Evolutionary conservation across 164 flowering plant genomes (phyloP), one percentile per base, ranked within the genome.

Genomic region (Taxillus chinensis): DNA sequence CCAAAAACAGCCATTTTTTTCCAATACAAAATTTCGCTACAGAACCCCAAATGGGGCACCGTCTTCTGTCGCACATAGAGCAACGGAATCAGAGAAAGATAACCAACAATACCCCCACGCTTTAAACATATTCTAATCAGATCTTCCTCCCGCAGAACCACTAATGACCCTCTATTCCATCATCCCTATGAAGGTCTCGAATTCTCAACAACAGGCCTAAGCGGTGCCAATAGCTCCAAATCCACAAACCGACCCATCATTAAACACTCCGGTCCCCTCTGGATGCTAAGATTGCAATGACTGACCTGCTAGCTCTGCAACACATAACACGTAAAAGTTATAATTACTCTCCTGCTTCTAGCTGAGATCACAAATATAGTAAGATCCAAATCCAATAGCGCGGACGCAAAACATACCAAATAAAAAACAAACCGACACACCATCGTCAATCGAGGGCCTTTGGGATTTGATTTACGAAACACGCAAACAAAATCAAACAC

Each of bases 1-100:
- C 97, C 87, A 12, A 82, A 81, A 70, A 82, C 66, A 45, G 90
- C 90, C 90, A 82, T 82, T 42, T 43, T 27, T 67, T 59, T 50
- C 39, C 17, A 53, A 37, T 46, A 61, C 15, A 39, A 69, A 14
- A 3, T 15, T 59, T 39, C 27, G 14, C 59, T 57, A 27, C 27
- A 27, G 27, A 8, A 12, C 39, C 16, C 57, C 16, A 41, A 52
- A 9, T 48, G 8, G 57, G 38, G 60, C 64, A 71, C 67, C 66
- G 45, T 59, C 63, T 52, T 46, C 14, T 63, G 59, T 67, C 55
- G 69, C 67, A 57, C 55, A 27, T 27, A 27, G 27, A 27, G 27
- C 27, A 27, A 27, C 27, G 0, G 27, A 27, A 27, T 27, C 27
- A 27, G 27, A 27, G 27, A 27, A 27, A 27, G 27, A 27, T 27